These are phyloP conservation scores for Aspergillus glaucus DNA, from an alignment of 2,329 filamentous ascomycete genomes.

Conservation along the genomic window DNA sequence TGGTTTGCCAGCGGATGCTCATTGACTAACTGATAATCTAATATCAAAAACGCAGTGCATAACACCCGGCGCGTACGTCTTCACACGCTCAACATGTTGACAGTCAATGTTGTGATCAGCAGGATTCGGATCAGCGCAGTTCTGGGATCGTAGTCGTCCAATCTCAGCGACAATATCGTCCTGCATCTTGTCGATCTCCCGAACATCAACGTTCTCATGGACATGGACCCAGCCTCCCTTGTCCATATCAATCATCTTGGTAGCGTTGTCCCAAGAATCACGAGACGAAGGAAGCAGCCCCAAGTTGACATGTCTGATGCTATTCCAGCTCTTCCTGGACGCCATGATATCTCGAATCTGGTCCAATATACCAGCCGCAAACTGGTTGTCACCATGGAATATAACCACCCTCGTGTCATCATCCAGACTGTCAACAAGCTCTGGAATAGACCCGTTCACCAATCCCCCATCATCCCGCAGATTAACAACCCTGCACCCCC, in stretches of 20 bases:
- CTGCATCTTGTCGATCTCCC: constrained; percentile 35
- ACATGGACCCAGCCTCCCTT: constrained; percentile 53
- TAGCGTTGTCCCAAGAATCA: constrained; percentile 45
- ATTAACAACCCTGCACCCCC: constrained; percentile 53
- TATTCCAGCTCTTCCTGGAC: constrained; percentile 25
- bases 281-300: constrained; percentile 51
- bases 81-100: constrained; percentile 47
- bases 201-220: constrained; percentile 53
- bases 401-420: constrained; percentile 55
- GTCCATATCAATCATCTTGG: constrained; percentile 39
- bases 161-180: constrained; percentile 38
- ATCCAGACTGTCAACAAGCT: constrained; percentile 25
- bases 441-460: constrained; percentile 13
- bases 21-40: constrained; percentile 9
- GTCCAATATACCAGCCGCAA: constrained; percentile 42
- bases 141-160: constrained; percentile 17
- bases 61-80: constrained; percentile 57
- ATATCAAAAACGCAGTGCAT: constrained; percentile 59
- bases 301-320: constrained; percentile 53
- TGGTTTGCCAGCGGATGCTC: no score
- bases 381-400: constrained; percentile 62
- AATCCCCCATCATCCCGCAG: constrained; percentile 31
- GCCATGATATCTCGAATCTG: constrained; percentile 25
- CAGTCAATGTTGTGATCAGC: constrained; percentile 20
- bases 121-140: constrained; percentile 3